These are phyloP conservation scores for Nitzschia sp. DNA, from an alignment of 108 stramenopile species.

Conservation along the genomic window DNA sequence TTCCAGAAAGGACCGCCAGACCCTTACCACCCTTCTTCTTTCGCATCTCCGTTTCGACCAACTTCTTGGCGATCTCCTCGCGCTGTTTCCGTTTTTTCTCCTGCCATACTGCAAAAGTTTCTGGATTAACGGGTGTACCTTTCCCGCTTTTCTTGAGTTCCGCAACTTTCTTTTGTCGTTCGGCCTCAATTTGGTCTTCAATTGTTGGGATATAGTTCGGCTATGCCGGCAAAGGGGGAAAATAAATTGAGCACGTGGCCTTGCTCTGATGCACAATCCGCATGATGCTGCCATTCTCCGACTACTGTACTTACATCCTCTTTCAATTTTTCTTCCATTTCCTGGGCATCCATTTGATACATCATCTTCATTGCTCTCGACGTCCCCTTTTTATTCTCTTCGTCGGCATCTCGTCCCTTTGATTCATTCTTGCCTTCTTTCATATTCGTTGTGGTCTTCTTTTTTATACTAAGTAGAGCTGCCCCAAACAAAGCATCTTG, in stretches of 20 bases:
- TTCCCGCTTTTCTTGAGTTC: constrained; percentile 74
- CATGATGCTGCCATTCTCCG: too few species aligned
- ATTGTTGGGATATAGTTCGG: constrained; percentile 90
- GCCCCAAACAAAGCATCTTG: constrained; percentile 83
- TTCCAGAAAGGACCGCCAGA: constrained; percentile 75
- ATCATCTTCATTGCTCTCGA: constrained; percentile 85
- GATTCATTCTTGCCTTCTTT: constrained; percentile 75
- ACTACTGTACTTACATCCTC: constrained; percentile 86
- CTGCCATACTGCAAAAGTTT: constrained; percentile 82
- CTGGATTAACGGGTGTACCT: constrained; percentile 84
- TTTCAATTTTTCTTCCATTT: constrained; percentile 81
- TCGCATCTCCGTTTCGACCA: constrained; percentile 82
- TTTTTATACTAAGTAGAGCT: constrained; percentile 74
- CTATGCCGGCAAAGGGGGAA: constrained; percentile 22
- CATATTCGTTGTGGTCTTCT: constrained; percentile 57
- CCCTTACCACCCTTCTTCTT: constrained; percentile 95
- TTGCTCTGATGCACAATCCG: background rate
- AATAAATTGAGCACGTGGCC: background rate
- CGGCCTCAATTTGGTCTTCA: constrained; percentile 84
- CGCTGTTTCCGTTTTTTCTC: constrained; percentile 80
- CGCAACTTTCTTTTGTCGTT: constrained; percentile 84
- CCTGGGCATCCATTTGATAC: constrained; percentile 72
- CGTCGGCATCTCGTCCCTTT: constrained; percentile 75
- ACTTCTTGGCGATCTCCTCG: constrained; percentile 70
- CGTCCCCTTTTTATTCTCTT: constrained; percentile 63